A percentile compares a stretch with the other conserved stretches of the same genome.
Evolutionary conservation across 768 basidiomycete species (phyloP).

Genomic region (Gelatoporia subvermispora): DNA sequence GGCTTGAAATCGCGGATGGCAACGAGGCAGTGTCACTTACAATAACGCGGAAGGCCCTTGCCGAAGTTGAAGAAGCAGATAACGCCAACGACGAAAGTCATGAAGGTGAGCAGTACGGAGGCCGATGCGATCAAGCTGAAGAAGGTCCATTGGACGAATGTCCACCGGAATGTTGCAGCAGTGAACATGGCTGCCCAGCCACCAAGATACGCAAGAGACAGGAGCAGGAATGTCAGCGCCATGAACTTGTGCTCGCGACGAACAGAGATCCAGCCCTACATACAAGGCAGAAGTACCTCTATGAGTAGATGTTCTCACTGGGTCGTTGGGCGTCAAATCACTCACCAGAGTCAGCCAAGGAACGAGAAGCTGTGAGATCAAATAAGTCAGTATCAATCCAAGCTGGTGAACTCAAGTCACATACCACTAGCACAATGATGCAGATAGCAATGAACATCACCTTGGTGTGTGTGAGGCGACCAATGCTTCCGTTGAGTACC

Average conservation of each 20-base stretch:
- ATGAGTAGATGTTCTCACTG: no score
- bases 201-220: conserved; percentile 57
- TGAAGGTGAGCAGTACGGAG: conserved; percentile 52
- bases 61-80: conserved; percentile 73
- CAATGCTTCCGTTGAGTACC: conserved; percentile 62
- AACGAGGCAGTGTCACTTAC: conserved; percentile 36
- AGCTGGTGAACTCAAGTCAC: conserved; percentile 22
- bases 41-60: conserved; percentile 62
- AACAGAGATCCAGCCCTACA: conserved; percentile 71
- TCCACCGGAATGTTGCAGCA: conserved; percentile 70
- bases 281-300: neutral
- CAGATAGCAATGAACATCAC: conserved; percentile 51
- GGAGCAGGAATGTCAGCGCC: conserved; percentile 58
- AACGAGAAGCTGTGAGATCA: conserved; percentile 45
- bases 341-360: conserved; percentile 65
- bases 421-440: conserved; percentile 54
- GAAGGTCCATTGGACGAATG: conserved; percentile 69
- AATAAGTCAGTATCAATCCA: conserved; percentile 2
- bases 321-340: conserved; percentile 6
- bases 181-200: conserved; percentile 74
- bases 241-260: conserved; percentile 57
- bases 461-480: conserved; percentile 40
- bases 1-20: neutral
- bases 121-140: conserved; percentile 58
- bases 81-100: conserved; percentile 56